These are phyloP conservation scores for Ophiocordyceps camponoti-leonardi DNA, from an alignment of 2,329 filamentous ascomycete species.

Conservation along the genomic window DNA sequence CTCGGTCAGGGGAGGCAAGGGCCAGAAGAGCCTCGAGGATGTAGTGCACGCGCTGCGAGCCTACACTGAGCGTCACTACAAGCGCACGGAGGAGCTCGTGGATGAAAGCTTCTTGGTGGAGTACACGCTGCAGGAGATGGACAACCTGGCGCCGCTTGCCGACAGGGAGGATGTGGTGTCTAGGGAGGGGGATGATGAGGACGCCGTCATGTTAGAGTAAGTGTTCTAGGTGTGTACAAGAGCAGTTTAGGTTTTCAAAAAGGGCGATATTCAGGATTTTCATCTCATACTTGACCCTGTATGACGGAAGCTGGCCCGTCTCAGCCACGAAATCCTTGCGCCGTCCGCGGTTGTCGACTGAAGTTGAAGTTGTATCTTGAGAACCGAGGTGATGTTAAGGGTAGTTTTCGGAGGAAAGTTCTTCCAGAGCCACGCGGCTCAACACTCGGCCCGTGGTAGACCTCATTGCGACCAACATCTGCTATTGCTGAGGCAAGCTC, in stretches of 20 bases:
- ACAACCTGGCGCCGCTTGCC: slow-evolving; percentile 39
- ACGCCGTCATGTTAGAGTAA: slow-evolving; percentile 2
- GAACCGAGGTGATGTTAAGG: too few species aligned
- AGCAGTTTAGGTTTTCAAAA: neutral
- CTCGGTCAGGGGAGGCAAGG: slow-evolving; percentile 38
- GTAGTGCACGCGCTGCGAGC: slow-evolving; percentile 73
- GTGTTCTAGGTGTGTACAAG: neutral
- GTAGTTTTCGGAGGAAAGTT: too few species aligned
- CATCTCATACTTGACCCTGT: too few species aligned
- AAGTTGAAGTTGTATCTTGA: too few species aligned
- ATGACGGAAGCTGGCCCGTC: too few species aligned
- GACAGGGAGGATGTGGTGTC: slow-evolving; percentile 10
- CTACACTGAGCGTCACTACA: slow-evolving; percentile 89
- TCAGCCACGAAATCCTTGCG: too few species aligned
- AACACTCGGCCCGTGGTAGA: too few species aligned
- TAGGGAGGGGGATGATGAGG: slow-evolving; percentile 18
- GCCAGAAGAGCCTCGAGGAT: slow-evolving; percentile 57
- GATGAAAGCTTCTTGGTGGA: slow-evolving; percentile 92
- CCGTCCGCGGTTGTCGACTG: too few species aligned
- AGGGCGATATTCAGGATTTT: neutral
- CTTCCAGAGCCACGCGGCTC: too few species aligned
- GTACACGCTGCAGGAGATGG: slow-evolving; percentile 89
- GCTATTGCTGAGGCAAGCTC: neutral
- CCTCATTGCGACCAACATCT: too few species aligned
- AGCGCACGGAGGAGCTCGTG: slow-evolving; percentile 70